Base-by-base conservation (phyloP, 805 yeast genomes). In the Candida easanensis region DNA sequence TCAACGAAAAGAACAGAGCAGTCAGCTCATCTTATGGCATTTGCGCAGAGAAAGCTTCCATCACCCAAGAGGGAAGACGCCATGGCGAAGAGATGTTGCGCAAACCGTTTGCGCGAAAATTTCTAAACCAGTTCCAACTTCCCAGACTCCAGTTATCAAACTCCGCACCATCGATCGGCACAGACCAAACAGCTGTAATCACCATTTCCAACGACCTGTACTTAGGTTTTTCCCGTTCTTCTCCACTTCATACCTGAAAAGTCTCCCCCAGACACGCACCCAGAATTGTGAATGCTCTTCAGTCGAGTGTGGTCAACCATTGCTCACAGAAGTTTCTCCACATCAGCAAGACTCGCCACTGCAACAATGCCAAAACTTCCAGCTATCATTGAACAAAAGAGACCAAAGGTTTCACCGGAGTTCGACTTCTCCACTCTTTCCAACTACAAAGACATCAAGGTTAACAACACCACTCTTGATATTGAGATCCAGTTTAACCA, bases 401-500 rank as follows among this genome's bases (percentile, higher is more conserved):
- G 70, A 54, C 72, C 71, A 4, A 16, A 35, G 10, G 35, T 43
- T 7, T 50, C 61, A 4, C 71, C 88, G 4, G 87, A 80, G 52
- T 44, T 58, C 10, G 96, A 89, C 62, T 84, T 84, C 19, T 84
- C 95, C 2, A 86, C 97, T 3, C 69, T 81, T 36, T 88, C 96
- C 33, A 85, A 83, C 61, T 89, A 87, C 62, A 51, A 54, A 15
- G 51, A 64, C 22, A 82, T 86, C 56, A 52, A 61, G 3, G 73
- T 86, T 19, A 52, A 61, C 4, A 64, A 75, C 45, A 80, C 95
- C 1, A 58, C 55, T 2, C 65, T 88, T 39, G 66, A 72, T 40
- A 64, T 83, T 37, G 66, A 69, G 11, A 72, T 89, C 5, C 58
- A 71, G 38, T 88, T 90, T 66, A 73, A 71, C 4, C 52, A 66